These are phyloP conservation scores for Rhinocladiella mackenziei DNA, from an alignment of 2,329 filamentous ascomycete genomes.

Conservation along the genomic window DNA sequence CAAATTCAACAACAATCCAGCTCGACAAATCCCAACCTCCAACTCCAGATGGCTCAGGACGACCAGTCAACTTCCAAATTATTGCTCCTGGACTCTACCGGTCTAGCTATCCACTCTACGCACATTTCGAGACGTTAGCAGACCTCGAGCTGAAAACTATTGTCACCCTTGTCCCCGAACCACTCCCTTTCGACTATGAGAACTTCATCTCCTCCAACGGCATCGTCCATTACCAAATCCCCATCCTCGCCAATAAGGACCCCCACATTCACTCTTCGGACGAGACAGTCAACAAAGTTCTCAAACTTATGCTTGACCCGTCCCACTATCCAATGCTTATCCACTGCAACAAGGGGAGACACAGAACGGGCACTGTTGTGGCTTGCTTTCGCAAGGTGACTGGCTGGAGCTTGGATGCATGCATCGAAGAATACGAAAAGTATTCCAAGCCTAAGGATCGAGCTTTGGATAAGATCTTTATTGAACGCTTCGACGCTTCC, in stretches of 20 bases:
- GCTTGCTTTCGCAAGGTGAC: conserved; percentile 71
- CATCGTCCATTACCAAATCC: conserved; percentile 70
- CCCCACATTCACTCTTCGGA: conserved; percentile 59
- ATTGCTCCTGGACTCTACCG: conserved; percentile 73
- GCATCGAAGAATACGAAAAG: conserved; percentile 68
- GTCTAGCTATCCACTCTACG: conserved; percentile 70
- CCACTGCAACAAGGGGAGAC: conserved; percentile 92
- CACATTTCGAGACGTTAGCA: conserved; percentile 67
- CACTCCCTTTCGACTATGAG: conserved; percentile 46
- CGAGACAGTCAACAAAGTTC: conserved; percentile 64
- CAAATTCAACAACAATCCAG: conserved; percentile 21
- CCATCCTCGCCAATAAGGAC: conserved; percentile 86
- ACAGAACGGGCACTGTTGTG: conserved; percentile 86
- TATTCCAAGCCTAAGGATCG: conserved; percentile 55
- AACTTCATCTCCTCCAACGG: conserved; percentile 62
- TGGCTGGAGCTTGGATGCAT: conserved; percentile 59
- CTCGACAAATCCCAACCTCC: conserved; percentile 32
- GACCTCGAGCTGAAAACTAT: conserved; percentile 71
- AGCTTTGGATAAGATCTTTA: conserved; percentile 31
- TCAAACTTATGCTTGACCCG: conserved; percentile 66
- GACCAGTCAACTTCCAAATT: conserved; percentile 71
- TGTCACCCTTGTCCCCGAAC: conserved; percentile 52
- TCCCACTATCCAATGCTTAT: conserved; percentile 76
- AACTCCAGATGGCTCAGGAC: conserved; percentile 33
- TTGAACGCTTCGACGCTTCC: conserved; percentile 25